Evolutionary conservation across 345 rosid genomes (phyloP).

Genomic region (Populus ilicifolia): DNA sequence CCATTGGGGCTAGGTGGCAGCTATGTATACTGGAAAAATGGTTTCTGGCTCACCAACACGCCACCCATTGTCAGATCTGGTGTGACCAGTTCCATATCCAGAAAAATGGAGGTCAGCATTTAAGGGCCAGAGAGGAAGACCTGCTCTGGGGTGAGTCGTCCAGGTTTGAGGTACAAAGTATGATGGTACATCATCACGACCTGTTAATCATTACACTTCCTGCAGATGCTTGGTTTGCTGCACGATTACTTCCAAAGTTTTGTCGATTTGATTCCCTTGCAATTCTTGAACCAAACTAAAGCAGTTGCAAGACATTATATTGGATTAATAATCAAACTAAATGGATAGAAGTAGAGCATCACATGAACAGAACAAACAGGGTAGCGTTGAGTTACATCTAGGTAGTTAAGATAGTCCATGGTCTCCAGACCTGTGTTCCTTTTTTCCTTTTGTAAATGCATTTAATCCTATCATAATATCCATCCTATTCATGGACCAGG

Average conservation of each 20-base stretch:
- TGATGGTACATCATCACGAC: background rate
- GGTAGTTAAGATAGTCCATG: background rate
- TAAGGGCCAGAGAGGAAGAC: background rate
- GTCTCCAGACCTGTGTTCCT: no score
- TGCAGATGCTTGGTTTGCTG: constrained; percentile 92
- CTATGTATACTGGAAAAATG: background rate
- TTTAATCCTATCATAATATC: background rate
- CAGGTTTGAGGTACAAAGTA: background rate
- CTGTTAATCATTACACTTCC: constrained; percentile 48
- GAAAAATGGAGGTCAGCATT: background rate
- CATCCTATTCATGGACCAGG: background rate
- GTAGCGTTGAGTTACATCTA: background rate
- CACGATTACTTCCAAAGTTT: constrained; percentile 90
- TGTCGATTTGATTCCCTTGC: constrained; percentile 85
- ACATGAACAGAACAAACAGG: background rate
- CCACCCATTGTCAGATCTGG: background rate
- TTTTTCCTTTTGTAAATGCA: background rate
- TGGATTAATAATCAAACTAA: background rate
- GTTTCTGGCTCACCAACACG: background rate
- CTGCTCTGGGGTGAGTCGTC: background rate
- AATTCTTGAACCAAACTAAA: constrained; percentile 88
- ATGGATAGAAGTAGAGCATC: background rate
- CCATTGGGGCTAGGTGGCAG: background rate
- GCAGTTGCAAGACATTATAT: background rate
- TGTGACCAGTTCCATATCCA: background rate